Evolutionary conservation across 306 rosid genomes (phyloP).

Genomic region (Cucurbita maxima): DNA sequence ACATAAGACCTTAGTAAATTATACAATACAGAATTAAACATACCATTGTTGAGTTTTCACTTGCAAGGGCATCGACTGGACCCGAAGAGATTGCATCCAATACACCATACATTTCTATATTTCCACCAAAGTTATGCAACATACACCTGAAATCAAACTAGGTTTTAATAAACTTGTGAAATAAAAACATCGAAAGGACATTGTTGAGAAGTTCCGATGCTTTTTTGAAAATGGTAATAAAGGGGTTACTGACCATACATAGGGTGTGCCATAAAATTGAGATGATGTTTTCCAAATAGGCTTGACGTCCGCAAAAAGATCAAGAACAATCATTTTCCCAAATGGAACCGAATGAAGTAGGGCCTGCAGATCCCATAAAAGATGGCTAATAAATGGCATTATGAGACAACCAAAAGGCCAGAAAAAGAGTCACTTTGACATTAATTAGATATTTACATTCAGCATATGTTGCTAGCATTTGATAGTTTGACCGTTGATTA

Average conservation of each 20-base stretch:
- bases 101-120: conserved; percentile 90
- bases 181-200: not conserved
- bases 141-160: conserved; percentile 49
- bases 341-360: conserved; percentile 79
- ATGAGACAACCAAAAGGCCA: not conserved
- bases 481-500: not conserved
- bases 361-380: conserved; percentile 43
- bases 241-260: conserved; percentile 56
- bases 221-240: not conserved
- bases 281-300: conserved; percentile 76
- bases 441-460: not conserved
- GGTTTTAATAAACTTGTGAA: not conserved
- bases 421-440: not conserved
- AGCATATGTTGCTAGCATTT: not conserved
- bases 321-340: conserved; percentile 94
- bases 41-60: conserved; percentile 88
- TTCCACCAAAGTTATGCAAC: conserved; percentile 93
- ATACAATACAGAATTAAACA: not conserved
- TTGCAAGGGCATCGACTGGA: conserved; percentile 74
- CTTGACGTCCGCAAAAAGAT: conserved; percentile 91
- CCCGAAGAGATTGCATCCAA: conserved; percentile 69
- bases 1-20: not conserved
- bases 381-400: not conserved
- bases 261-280: conserved; percentile 90
- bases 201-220: not conserved